A percentile compares a stretch with the other conserved stretches of the same genome.
Evolutionary conservation across 1,139 yeast genomes (phyloP).

Genomic region (Magnusiomyces paraingens): DNA sequence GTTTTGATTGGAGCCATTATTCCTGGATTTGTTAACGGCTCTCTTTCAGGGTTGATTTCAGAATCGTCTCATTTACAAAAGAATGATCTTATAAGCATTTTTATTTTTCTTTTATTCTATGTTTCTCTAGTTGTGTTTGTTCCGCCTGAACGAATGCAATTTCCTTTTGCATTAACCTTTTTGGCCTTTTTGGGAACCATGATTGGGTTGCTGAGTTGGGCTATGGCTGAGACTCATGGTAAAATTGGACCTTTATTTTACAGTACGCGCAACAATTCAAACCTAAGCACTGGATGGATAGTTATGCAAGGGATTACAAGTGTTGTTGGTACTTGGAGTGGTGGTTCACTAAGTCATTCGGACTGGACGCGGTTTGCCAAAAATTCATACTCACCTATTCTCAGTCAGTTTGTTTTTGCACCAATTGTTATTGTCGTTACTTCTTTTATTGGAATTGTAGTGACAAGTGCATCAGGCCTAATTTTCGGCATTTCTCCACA

Average conservation of each 20-base stretch:
- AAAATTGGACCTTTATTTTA: conserved; percentile 18
- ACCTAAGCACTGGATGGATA: conserved; percentile 17
- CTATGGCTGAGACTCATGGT: conserved; percentile 17
- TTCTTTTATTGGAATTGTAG: conserved; percentile 14
- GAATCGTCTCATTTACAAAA: conserved; percentile 26
- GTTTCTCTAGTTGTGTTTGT: conserved; percentile 18
- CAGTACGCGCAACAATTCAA: conserved; percentile 8
- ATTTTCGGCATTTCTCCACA: conserved; percentile 17
- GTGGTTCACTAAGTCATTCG: conserved; percentile 23
- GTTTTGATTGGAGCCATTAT: conserved; percentile 26
- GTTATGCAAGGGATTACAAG: conserved; percentile 19
- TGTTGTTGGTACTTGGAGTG: conserved; percentile 24
- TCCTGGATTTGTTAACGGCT: conserved; percentile 22
- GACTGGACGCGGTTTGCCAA: conserved; percentile 25
- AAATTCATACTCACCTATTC: conserved; percentile 18
- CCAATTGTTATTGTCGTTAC: conserved; percentile 18
- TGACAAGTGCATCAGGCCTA: conserved; percentile 26
- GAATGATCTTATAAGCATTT: conserved; percentile 29
- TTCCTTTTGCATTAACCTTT: conserved; percentile 20
- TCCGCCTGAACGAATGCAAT: conserved; percentile 20
- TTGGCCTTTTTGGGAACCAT: conserved; percentile 17
- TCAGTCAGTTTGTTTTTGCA: conserved; percentile 23
- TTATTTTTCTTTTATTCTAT: conserved; percentile 26
- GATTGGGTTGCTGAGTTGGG: conserved; percentile 13
- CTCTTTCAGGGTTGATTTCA: conserved; percentile 23